These are phyloP conservation scores for Euphorbia corollata DNA, from an alignment of 441 rosid species.

Conservation along the genomic window DNA sequence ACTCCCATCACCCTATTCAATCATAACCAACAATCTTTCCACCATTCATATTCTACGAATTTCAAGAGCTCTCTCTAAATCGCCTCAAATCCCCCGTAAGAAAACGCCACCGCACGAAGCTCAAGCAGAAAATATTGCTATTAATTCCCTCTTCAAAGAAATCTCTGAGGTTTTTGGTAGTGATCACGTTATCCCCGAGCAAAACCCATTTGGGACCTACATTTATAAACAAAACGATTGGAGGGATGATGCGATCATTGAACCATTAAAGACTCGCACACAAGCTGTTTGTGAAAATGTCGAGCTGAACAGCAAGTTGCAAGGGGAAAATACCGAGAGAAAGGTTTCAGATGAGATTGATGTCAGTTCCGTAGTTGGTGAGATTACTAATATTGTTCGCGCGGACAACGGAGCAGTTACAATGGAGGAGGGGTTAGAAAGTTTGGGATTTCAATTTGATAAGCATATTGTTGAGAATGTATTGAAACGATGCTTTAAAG, in stretches of 20 bases:
- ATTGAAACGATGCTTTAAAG: slow-evolving; percentile 62
- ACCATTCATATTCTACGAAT: slow-evolving; percentile 19
- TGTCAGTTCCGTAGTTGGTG: slow-evolving; percentile 40
- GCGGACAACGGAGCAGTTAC: slow-evolving; percentile 30
- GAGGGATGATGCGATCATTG: neutral
- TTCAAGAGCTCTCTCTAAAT: slow-evolving; percentile 32
- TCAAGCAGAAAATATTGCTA: slow-evolving; percentile 27
- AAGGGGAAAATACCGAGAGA: slow-evolving; percentile 16
- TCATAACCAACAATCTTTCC: slow-evolving; percentile 14
- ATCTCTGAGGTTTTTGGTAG: slow-evolving; percentile 50
- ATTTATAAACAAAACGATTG: slow-evolving; percentile 17
- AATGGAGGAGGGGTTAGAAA: slow-evolving; percentile 59
- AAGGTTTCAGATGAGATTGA: slow-evolving; percentile 27
- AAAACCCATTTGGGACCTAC: slow-evolving; percentile 25
- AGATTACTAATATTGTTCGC: slow-evolving; percentile 46
- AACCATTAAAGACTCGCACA: slow-evolving; percentile 22
- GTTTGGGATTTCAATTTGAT: slow-evolving; percentile 35
- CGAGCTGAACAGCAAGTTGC: slow-evolving; percentile 9
- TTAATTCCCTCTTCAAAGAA: slow-evolving; percentile 45
- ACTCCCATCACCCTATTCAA: slow-evolving; percentile 19
- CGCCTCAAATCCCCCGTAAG: slow-evolving; percentile 26
- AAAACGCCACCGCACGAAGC: slow-evolving; percentile 22
- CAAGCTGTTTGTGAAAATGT: slow-evolving; percentile 51
- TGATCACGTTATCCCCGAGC: slow-evolving; percentile 26
- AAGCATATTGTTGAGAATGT: slow-evolving; percentile 59